These are phyloP conservation scores for Pisolithus thermaeus DNA, from an alignment of 1,284 basidiomycete species.

Conservation along the genomic window DNA sequence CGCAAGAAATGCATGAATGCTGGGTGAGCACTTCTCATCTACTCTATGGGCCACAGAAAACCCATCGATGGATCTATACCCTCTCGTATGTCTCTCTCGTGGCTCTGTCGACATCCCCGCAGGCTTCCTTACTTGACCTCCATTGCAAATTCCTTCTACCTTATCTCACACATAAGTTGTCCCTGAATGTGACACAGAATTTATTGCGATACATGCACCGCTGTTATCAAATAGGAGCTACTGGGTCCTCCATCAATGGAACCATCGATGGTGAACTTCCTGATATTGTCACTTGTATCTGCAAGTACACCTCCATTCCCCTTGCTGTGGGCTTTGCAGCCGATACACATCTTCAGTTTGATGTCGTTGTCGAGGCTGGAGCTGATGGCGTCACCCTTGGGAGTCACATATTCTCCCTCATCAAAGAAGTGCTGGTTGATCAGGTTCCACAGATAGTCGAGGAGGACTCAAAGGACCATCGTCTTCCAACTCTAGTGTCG, in stretches of 20 bases:
- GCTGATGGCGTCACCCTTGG: conserved; percentile 94
- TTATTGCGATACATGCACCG: neutral
- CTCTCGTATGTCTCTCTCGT: conserved; percentile 94
- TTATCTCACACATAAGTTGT: conserved; percentile 76
- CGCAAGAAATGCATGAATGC: too few relatives aligned
- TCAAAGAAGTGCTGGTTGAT: conserved; percentile 59
- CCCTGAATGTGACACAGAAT: neutral
- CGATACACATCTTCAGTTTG: conserved; percentile 85
- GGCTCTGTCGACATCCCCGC: conserved; percentile 89
- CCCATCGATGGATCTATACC: conserved; percentile 34
- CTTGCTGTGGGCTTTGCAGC: conserved; percentile 95
- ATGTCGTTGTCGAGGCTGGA: conserved; percentile 78
- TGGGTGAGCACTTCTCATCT: too few relatives aligned
- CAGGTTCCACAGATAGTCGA: conserved; percentile 60
- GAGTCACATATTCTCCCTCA: conserved; percentile 74
- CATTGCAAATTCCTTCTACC: conserved; percentile 96
- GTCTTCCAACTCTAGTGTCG: conserved; percentile 28
- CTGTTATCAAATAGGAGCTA: conserved; percentile 86
- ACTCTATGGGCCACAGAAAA: too few relatives aligned
- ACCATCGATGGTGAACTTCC: conserved; percentile 75
- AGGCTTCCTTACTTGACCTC: conserved; percentile 87
- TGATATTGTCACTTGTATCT: conserved; percentile 70
- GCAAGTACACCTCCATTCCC: conserved; percentile 71
- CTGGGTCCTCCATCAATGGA: conserved; percentile 79
- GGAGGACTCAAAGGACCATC: conserved; percentile 54